These are phyloP conservation scores for Hyaloperonospora arabidopsidis DNA, from an alignment of 352 stramenopile species.

Conservation along the genomic window DNA sequence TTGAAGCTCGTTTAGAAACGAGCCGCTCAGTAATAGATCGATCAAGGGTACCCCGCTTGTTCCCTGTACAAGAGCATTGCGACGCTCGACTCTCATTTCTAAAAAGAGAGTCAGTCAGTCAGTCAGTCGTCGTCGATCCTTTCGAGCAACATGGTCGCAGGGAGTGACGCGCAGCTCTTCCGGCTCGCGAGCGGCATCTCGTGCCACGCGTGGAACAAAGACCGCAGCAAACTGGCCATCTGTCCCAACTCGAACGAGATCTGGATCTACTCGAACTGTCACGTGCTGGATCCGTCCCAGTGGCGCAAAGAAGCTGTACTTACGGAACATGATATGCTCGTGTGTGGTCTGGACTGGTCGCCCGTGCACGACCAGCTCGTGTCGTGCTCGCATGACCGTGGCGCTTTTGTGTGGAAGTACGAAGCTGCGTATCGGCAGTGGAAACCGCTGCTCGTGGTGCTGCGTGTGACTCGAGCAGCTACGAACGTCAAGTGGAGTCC, in stretches of 20 bases:
- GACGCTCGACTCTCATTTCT: slow-evolving; percentile 7
- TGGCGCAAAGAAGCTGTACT: slow-evolving; percentile 84
- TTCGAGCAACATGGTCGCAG: slow-evolving; percentile 14
- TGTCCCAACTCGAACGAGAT: slow-evolving; percentile 90
- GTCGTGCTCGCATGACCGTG: slow-evolving; percentile 91
- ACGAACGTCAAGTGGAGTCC: slow-evolving; percentile 92
- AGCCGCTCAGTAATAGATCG: too few relatives aligned
- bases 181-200: slow-evolving; percentile 80
- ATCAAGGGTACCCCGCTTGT: too few relatives aligned
- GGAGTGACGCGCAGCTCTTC: slow-evolving; percentile 56
- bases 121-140: not conserved
- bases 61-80: too few relatives aligned
- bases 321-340: slow-evolving; percentile 90
- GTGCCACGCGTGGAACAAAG: slow-evolving; percentile 89
- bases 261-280: slow-evolving; percentile 87
- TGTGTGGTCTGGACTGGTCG: slow-evolving; percentile 90
- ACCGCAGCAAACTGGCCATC: slow-evolving; percentile 85
- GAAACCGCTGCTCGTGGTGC: slow-evolving; percentile 88
- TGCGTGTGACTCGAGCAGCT: slow-evolving; percentile 88
- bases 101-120: slow-evolving; percentile 19
- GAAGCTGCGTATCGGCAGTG: slow-evolving; percentile 78
- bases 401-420: slow-evolving; percentile 93
- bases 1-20: too few relatives aligned
- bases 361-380: slow-evolving; percentile 90
- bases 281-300: slow-evolving; percentile 59